Conservation (phyloP, 2,329 filamentous ascomycete species). For the Diplodia scrobiculata region DNA sequence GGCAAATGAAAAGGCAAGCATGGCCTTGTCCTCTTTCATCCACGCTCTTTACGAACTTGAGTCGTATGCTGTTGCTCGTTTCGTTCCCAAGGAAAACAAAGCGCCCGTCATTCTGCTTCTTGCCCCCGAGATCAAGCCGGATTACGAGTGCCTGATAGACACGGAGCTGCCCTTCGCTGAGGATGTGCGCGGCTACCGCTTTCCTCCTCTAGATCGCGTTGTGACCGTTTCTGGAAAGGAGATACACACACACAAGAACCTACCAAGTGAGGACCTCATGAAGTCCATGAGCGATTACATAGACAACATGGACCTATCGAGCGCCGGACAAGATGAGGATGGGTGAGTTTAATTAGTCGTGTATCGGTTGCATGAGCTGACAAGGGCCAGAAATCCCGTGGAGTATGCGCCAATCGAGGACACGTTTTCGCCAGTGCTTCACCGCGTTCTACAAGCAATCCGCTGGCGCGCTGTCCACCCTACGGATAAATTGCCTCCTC, state of each 20-base stretch:
- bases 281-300: constrained; percentile 89
- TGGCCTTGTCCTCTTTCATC: constrained; percentile 86
- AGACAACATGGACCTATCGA: constrained; percentile 85
- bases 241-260: constrained; percentile 77
- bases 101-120: constrained; percentile 76
- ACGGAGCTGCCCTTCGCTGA: constrained; percentile 90
- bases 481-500: constrained; percentile 62
- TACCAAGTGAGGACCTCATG: constrained; percentile 73
- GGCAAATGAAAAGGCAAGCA: constrained; percentile 75
- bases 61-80: constrained; percentile 79
- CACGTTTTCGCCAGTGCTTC: constrained; percentile 80
- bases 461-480: constrained; percentile 78
- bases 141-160: constrained; percentile 85
- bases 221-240: constrained; percentile 82
- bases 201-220: constrained; percentile 84
- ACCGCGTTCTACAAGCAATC: constrained; percentile 84
- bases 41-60: constrained; percentile 84
- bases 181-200: constrained; percentile 86
- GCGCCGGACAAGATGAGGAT: constrained; percentile 72
- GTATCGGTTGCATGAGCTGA: constrained; percentile 24
- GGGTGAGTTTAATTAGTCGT: constrained; percentile 38
- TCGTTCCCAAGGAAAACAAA: constrained; percentile 82
- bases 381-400: constrained; percentile 48
- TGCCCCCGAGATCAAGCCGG: constrained; percentile 74
- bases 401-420: constrained; percentile 76